phyloP scores from a whole-genome alignment of 1,139 yeast species.

The Taphrina pruni region DNA sequence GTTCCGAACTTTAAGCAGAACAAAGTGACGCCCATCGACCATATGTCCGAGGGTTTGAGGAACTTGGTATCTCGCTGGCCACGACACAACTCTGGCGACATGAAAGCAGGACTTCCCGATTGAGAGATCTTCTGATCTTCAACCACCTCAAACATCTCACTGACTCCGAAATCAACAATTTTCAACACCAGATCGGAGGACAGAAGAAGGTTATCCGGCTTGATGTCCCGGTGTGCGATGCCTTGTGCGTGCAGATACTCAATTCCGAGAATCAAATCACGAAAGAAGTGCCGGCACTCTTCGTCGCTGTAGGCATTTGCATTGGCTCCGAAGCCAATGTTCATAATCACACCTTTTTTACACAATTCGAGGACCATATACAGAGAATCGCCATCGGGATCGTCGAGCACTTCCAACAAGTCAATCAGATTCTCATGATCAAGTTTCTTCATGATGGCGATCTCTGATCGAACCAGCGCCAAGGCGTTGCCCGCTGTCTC shows the following conservation, averaged over 20 bases:
- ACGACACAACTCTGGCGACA: conserved; percentile 66
- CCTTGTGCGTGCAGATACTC: conserved; percentile 94
- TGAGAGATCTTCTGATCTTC: conserved; percentile 59
- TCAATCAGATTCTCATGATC: conserved; percentile 83
- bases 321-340: conserved; percentile 62
- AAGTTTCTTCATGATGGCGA: conserved; percentile 78
- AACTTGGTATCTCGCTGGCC: conserved; percentile 56
- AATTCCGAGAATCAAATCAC: conserved; percentile 85
- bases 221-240: conserved; percentile 91
- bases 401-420: conserved; percentile 80
- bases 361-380: conserved; percentile 82
- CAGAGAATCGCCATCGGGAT: conserved; percentile 67
- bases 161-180: conserved; percentile 94
- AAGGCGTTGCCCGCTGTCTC: conserved; percentile 49
- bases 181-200: conserved; percentile 77
- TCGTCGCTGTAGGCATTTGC: conserved; percentile 54
- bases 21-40: conserved; percentile 78
- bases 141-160: conserved; percentile 66
- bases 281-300: conserved; percentile 58
- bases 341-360: conserved; percentile 56
- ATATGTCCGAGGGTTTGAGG: conserved; percentile 74
- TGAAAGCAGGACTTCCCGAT: conserved; percentile 84
- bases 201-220: conserved; percentile 87
- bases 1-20: conserved; percentile 53
- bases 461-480: conserved; percentile 69